A percentile compares a stretch with the other conserved stretches of the same genome.
These are phyloP conservation scores for Coniochaeta sp. DNA, from an alignment of 2,329 filamentous ascomycete genomes.

Conservation along the genomic window DNA sequence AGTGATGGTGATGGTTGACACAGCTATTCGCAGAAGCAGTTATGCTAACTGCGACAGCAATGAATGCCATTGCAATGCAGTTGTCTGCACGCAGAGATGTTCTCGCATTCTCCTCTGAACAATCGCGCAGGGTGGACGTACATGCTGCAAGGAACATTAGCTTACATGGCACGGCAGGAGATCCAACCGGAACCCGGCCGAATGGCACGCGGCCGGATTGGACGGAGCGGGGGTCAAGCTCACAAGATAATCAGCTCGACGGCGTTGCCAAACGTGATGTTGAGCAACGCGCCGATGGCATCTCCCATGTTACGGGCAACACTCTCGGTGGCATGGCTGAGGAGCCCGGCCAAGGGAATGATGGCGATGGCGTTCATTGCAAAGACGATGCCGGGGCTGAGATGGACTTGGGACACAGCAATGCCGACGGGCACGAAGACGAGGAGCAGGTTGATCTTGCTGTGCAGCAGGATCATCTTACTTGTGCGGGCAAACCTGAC, in stretches of 20 bases:
- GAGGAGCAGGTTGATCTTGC: constrained; percentile 59
- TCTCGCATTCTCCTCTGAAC: background rate
- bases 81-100: background rate
- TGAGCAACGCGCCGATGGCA: constrained; percentile 50
- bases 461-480: constrained; percentile 50
- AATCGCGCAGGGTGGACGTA: constrained; percentile 27
- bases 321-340: constrained; percentile 53
- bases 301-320: constrained; percentile 51
- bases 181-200: background rate
- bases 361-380: constrained; percentile 57
- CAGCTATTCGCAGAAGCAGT: too few species aligned
- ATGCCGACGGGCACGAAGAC: constrained; percentile 67
- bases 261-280: constrained; percentile 56
- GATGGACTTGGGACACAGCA: constrained; percentile 33
- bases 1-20: background rate
- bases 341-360: constrained; percentile 48
- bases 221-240: background rate
- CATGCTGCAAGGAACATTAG: constrained; percentile 36
- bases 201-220: background rate
- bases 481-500: constrained; percentile 33
- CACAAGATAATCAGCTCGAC: constrained; percentile 54
- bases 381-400: constrained; percentile 38
- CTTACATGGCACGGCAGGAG: background rate
- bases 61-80: background rate
- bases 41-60: too few species aligned